Conservation (phyloP, 495 filamentous ascomycete genomes). For the Chaetomium fimeti region DNA sequence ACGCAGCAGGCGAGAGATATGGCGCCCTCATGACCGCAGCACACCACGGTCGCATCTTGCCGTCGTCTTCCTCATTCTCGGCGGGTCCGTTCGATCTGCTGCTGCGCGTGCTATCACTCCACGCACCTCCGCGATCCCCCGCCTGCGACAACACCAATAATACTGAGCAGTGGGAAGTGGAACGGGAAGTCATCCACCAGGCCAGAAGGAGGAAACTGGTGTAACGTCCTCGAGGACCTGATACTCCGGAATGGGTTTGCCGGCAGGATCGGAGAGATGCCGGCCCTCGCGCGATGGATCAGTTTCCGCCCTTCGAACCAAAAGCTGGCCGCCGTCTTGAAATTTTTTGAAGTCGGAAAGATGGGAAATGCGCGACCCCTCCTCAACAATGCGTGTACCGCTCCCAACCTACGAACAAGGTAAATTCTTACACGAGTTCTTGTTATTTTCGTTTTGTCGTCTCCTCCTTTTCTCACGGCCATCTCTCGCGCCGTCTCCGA, state of each 20-base stretch:
- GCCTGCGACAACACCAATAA: slow-evolving; percentile 4
- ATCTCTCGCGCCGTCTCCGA: slow-evolving; percentile 1
- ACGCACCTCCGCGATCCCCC: slow-evolving; percentile 3
- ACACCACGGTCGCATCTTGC: not conserved
- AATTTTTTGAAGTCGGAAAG: too few species aligned
- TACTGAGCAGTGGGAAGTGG: not conserved
- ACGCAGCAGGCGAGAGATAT: not conserved
- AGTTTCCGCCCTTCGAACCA: not conserved
- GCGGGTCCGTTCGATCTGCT: slow-evolving; percentile 7
- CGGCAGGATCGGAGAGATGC: not conserved
- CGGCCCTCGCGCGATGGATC: not conserved
- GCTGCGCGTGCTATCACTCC: not conserved
- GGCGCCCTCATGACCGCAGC: not conserved
- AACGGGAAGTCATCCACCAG: not conserved
- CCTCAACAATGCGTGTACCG: not conserved
- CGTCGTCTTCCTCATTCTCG: not conserved
- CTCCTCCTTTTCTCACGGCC: not conserved
- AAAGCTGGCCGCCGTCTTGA: not conserved
- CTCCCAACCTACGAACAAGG: not conserved
- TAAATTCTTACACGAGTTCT: too few species aligned
- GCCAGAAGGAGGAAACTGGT: not conserved
- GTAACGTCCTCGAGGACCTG: not conserved
- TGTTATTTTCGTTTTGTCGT: not conserved
- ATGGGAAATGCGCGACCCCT: not conserved
- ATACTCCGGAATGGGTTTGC: not conserved